Evolutionary conservation across 169 alveolate genomes (phyloP).

Genomic region (Plasmodium chabaudi): DNA sequence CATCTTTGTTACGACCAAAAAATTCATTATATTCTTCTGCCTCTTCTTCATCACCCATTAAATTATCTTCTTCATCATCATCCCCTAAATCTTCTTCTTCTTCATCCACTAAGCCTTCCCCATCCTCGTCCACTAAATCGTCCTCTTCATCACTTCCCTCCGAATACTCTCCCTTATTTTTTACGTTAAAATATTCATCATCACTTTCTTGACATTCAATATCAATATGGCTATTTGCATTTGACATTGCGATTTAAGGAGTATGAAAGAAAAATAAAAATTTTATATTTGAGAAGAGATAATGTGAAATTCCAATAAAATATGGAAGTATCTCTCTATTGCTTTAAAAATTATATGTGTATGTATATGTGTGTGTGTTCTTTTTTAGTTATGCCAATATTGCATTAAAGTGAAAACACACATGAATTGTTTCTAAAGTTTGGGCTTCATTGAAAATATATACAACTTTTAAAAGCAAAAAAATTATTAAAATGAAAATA

Average conservation of each 20-base stretch:
- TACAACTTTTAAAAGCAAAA: too few relatives aligned
- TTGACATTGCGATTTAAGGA: background rate
- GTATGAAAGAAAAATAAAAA: background rate
- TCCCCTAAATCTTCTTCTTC: slow-evolving; percentile 3
- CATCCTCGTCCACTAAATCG: background rate
- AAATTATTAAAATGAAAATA: too few relatives aligned
- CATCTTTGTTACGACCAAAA: background rate
- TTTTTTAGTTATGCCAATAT: too few relatives aligned
- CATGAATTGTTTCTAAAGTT: too few relatives aligned
- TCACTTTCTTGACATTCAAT: slow-evolving; percentile 18
- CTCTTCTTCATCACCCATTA: slow-evolving; percentile 7
- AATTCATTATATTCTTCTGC: slow-evolving; percentile 25
- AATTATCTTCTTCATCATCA: slow-evolving; percentile 17
- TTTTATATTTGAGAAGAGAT: too few relatives aligned
- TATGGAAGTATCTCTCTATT: too few relatives aligned
- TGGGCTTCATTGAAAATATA: too few relatives aligned
- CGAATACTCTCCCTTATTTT: background rate
- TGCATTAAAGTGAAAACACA: too few relatives aligned
- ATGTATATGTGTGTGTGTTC: too few relatives aligned
- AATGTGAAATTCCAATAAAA: too few relatives aligned
- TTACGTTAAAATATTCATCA: slow-evolving; percentile 14
- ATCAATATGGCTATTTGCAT: background rate
- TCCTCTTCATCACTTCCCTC: slow-evolving; percentile 13
- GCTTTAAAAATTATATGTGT: too few relatives aligned
- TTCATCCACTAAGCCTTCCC: slow-evolving; percentile 1